These are phyloP conservation scores for Naegleria fowleri DNA, from an alignment of 208 protist species.

Conservation along the genomic window DNA sequence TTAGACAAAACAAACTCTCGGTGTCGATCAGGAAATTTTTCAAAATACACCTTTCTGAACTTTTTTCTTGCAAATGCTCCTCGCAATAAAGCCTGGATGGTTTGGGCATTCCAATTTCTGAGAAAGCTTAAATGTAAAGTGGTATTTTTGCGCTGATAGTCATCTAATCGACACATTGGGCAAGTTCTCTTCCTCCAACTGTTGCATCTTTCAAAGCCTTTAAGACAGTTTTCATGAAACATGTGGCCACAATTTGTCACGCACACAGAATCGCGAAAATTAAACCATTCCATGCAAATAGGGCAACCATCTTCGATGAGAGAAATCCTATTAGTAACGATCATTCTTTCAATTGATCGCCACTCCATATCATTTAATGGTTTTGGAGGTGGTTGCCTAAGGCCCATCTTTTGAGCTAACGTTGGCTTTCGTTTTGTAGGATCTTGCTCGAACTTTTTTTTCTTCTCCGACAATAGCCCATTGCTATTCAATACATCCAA, in stretches of 20 bases:
- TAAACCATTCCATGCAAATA: neutral
- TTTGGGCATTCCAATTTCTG: neutral
- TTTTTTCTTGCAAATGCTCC: neutral
- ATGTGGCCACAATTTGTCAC: neutral
- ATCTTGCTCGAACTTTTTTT: neutral
- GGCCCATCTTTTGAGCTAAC: neutral
- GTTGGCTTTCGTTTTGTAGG: neutral
- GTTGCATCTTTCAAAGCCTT: conserved; percentile 4
- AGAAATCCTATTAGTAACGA: neutral
- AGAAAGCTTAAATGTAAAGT: neutral
- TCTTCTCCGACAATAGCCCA: neutral
- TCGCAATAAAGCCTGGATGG: neutral
- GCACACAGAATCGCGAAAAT: neutral
- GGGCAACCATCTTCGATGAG: neutral
- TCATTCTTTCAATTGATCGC: neutral
- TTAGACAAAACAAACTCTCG: neutral
- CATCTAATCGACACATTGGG: conserved; percentile 7
- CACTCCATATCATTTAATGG: neutral
- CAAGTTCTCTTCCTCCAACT: neutral
- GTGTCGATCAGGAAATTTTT: neutral
- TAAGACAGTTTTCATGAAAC: neutral
- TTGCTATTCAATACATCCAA: neutral
- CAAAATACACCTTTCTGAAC: neutral
- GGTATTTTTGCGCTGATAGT: neutral
- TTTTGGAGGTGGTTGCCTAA: neutral